Evolutionary conservation across 129 eudicot genomes (phyloP).

Genomic region (Daucus carota): DNA sequence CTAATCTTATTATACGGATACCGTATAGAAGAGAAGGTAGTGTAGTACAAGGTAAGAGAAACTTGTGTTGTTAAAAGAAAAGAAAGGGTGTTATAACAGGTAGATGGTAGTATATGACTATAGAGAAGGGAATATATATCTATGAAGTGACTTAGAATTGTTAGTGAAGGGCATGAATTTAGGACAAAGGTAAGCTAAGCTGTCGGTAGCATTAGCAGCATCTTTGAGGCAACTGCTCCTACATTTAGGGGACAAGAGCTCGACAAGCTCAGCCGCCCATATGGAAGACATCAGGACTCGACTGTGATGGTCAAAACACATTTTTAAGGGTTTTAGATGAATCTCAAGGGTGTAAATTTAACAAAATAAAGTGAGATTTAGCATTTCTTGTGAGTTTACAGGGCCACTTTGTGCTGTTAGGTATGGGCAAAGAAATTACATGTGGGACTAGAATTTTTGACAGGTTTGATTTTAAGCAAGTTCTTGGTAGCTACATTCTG

Average conservation of each 20-base stretch:
- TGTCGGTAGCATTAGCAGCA: slow-evolving; percentile 65
- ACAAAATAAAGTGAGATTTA: slow-evolving; percentile 11
- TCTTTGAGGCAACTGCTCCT: slow-evolving; percentile 48
- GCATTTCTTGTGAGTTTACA: slow-evolving; percentile 27
- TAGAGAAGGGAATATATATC: slow-evolving; percentile 6
- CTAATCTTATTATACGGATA: not conserved
- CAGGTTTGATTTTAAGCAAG: slow-evolving; percentile 3
- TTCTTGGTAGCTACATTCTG: slow-evolving; percentile 1
- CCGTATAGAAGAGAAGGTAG: slow-evolving; percentile 2
- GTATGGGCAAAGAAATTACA: slow-evolving; percentile 25
- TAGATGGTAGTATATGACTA: not conserved
- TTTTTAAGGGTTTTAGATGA: slow-evolving; percentile 20
- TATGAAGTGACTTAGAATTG: slow-evolving; percentile 2
- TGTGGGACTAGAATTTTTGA: slow-evolving; percentile 16
- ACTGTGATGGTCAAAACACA: slow-evolving; percentile 33
- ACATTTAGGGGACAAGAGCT: slow-evolving; percentile 52
- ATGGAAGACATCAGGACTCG: slow-evolving; percentile 25
- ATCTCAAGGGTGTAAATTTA: slow-evolving; percentile 28
- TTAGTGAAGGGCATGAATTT: slow-evolving; percentile 37
- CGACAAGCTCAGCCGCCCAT: slow-evolving; percentile 74
- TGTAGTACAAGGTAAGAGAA: not conserved
- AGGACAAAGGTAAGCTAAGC: slow-evolving; percentile 57
- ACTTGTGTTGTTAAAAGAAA: not conserved
- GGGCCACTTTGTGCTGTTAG: slow-evolving; percentile 42
- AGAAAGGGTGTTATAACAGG: slow-evolving; percentile 2